A percentile compares a stretch with the other conserved stretches of the same genome.
phyloP scores from a whole-genome alignment of 2,329 filamentous ascomycete genomes.

The Trichoderma atroviride region DNA sequence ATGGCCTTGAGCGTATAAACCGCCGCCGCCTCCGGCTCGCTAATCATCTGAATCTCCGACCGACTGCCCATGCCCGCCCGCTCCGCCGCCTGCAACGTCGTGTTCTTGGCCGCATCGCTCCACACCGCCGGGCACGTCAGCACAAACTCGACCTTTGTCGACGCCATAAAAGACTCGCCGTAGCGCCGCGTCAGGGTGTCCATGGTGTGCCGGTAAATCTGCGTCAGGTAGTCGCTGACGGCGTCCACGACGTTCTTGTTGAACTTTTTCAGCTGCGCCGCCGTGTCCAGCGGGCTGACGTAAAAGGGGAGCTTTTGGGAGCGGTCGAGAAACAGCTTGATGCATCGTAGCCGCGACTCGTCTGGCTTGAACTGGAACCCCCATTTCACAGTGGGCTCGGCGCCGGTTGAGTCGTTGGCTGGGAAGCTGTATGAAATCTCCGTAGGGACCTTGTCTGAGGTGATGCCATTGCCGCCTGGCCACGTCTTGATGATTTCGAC shows the following conservation, averaged over 20 bases:
- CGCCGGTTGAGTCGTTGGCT: conserved; percentile 37
- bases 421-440: conserved; percentile 67
- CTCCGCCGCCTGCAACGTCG: conserved; percentile 76
- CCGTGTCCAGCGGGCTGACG: conserved; percentile 75
- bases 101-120: conserved; percentile 84
- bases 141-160: conserved; percentile 76
- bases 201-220: conserved; percentile 77
- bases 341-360: conserved; percentile 74
- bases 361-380: conserved; percentile 82
- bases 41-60: conserved; percentile 75
- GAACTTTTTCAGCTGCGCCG: conserved; percentile 72
- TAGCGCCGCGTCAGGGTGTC: conserved; percentile 74
- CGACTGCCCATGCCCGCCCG: conserved; percentile 74
- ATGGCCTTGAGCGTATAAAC: conserved; percentile 81
- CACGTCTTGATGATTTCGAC: conserved; percentile 83
- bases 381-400: conserved; percentile 66
- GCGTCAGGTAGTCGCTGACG: conserved; percentile 76
- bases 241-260: conserved; percentile 79
- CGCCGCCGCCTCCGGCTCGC: conserved; percentile 77
- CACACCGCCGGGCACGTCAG: conserved; percentile 82
- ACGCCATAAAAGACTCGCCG: conserved; percentile 76
- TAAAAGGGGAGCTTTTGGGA: conserved; percentile 81
- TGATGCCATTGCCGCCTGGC: conserved; percentile 82
- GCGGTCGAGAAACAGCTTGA: conserved; percentile 82
- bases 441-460: conserved; percentile 84